These are phyloP conservation scores for Hericium erinaceus DNA, from an alignment of 768 basidiomycete genomes.

Conservation along the genomic window DNA sequence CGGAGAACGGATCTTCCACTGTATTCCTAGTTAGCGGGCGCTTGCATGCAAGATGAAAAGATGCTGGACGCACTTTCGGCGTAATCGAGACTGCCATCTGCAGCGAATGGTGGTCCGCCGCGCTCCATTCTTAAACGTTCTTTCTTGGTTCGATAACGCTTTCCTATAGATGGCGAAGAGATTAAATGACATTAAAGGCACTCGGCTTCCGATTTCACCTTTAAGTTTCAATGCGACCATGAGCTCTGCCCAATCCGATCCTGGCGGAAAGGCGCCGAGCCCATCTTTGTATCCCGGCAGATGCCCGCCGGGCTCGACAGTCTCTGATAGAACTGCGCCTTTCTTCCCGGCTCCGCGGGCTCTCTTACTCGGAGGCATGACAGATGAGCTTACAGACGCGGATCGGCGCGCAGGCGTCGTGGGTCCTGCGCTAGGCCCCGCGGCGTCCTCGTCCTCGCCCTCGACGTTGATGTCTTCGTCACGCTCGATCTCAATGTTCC, in stretches of 20 bases:
- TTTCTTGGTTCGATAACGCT: constrained; percentile 73
- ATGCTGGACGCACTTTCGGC: constrained; percentile 42
- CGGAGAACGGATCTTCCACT: constrained; percentile 77
- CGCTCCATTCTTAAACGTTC: constrained; percentile 71
- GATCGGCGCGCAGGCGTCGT: constrained; percentile 21
- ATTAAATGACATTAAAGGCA: neutral
- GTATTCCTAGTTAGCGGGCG: constrained; percentile 5
- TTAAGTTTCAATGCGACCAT: constrained; percentile 72
- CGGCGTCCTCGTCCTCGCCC: constrained; percentile 36
- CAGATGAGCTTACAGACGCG: constrained; percentile 15
- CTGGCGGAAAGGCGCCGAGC: constrained; percentile 60
- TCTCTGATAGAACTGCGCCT: constrained; percentile 33
- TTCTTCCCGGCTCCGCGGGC: constrained; percentile 30
- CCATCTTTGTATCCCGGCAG: constrained; percentile 75
- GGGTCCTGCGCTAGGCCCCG: constrained; percentile 8
- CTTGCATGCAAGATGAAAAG: neutral
- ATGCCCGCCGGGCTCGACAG: constrained; percentile 60
- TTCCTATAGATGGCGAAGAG: constrained; percentile 35
- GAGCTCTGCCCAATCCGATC: constrained; percentile 60
- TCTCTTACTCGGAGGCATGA: constrained; percentile 11
- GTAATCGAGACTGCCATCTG: constrained; percentile 80
- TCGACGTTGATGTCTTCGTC: constrained; percentile 23
- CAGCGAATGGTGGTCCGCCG: constrained; percentile 56
- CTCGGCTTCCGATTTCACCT: constrained; percentile 29
- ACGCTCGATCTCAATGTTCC: constrained; percentile 71